These are phyloP conservation scores for Wallacemonas sp. DNA, from an alignment of 208 protist genomes.

Conservation along the genomic window DNA sequence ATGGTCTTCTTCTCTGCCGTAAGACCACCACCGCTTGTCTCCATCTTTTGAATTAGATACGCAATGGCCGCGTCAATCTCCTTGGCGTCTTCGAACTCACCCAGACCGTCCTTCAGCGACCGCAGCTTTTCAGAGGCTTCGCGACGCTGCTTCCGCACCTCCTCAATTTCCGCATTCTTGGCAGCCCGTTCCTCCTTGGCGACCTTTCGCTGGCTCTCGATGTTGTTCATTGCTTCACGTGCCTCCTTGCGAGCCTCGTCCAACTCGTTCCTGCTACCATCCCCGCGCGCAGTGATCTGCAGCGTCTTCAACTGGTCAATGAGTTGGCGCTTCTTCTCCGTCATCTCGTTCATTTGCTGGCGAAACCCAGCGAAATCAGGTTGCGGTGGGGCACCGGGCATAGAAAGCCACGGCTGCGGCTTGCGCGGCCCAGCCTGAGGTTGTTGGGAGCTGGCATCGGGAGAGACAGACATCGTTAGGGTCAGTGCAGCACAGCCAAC, in stretches of 20 bases:
- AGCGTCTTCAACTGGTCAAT: slow-evolving; percentile 67
- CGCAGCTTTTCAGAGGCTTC: slow-evolving; percentile 56
- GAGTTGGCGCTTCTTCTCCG: slow-evolving; percentile 38
- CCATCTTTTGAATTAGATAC: slow-evolving; percentile 76
- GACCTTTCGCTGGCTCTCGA: slow-evolving; percentile 50
- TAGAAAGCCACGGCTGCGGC: slow-evolving; percentile 51
- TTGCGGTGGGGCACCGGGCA: slow-evolving; percentile 48
- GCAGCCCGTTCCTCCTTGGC: slow-evolving; percentile 46
- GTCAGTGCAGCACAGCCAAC: too few species aligned
- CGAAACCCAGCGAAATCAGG: slow-evolving; percentile 49
- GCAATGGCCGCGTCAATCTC: slow-evolving; percentile 77
- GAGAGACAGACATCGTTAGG: slow-evolving; percentile 2
- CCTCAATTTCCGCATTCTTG: slow-evolving; percentile 68
- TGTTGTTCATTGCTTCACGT: slow-evolving; percentile 41
- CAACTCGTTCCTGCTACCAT: slow-evolving; percentile 27
- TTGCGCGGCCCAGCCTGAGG: background rate
- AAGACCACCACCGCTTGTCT: slow-evolving; percentile 72
- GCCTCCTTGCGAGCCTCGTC: slow-evolving; percentile 47
- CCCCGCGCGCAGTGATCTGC: slow-evolving; percentile 41
- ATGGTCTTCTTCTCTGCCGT: slow-evolving; percentile 52
- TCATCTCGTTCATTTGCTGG: slow-evolving; percentile 38
- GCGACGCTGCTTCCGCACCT: slow-evolving; percentile 48
- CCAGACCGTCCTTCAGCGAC: slow-evolving; percentile 48
- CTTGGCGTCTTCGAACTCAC: slow-evolving; percentile 54
- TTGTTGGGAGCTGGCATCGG: background rate